Evolutionary conservation across 2,329 filamentous ascomycete species (phyloP), one percentile per base, ranked within the genome.

Genomic region (Alternaria sp.): DNA sequence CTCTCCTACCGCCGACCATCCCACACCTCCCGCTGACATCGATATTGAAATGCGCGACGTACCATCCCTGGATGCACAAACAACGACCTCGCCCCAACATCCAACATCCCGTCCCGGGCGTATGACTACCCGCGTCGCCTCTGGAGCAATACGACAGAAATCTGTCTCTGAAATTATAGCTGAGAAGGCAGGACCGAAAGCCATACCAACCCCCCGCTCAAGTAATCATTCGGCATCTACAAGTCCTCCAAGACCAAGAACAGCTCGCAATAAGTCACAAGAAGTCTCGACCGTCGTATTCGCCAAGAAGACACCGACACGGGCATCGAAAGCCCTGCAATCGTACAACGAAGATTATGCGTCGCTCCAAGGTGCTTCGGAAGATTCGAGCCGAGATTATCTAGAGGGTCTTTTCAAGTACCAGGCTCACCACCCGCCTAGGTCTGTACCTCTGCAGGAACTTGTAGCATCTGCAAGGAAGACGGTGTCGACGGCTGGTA

Each of bases 381-480:
- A 83, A 61, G 80, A 86, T 70, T 79, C 82, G 3, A 78, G 81
- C 56, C 80, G 77, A 58, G 89, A 91, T 71, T 90, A 90, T 71
- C 80, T 90, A 5, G 86, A 89, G 69, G 88, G 87, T 7, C 80
- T 90, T 17, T 90, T 90, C 74, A 77, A 81, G 47, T 84, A 82
- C 43, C 83, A 85, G 66, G 86, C 88, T 32, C 87, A 88, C 59
- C 85, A 85, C 56, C 86, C 85, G 46, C 85, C 85, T 49, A 81
- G 85, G 62, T 83, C 84, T 45, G 80, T 79, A 17, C 82, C 85
- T 23, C 81, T 90, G n/a, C 83, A 92, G 60, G 90, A 92, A 45
- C 85, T 98, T 0, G 83, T 98, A 4, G 87, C 90, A 59, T 91
- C 92, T 47, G 92, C 94, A 5, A 91, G 94, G 74, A 99, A 99